Evolutionary conservation across 306 rosid species (phyloP), one percentile per base, ranked within the genome.

Genomic region (Gastrolobium bilobum): DNA sequence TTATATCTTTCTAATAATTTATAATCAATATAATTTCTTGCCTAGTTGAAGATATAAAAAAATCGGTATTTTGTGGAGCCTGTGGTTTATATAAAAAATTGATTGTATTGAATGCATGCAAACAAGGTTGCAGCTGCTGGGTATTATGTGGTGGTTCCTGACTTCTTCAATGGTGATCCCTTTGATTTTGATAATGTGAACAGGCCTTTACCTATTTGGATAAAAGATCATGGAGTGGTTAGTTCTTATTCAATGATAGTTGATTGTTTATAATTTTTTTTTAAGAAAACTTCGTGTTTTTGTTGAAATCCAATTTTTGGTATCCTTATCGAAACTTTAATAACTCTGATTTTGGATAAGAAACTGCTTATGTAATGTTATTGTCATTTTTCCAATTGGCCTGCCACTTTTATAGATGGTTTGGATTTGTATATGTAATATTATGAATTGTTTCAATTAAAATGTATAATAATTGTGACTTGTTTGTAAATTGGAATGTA

Each of bases 51-150:
- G n/a, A n/a, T n/a, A n/a, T n/a, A n/a, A n/a, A n/a, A n/a, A n/a
- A n/a, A n/a, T n/a, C n/a, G n/a, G n/a, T n/a, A n/a, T n/a, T n/a
- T n/a, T n/a, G n/a, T n/a, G n/a, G n/a, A n/a, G n/a, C n/a, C n/a
- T n/a, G n/a, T 54, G 50, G 35, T 72, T 6, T 58, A 26, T 42
- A 33, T 56, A 31, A 11, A 61, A 39, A 64, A 51, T 73, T 62
- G 50, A 9, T 59, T 8, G 60, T n/a, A 38, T 52, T 35, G 38
- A 29, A 5, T 6, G 44, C 29, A 7, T 50, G 8, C 29, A 2
- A 92, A 91, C 85, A 90, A 87, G 82, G 70, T 86, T 82, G 92
- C 91, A 73, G 84, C 85, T 52, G 81, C 88, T 26, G 91, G 95
- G 14, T 93, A 83, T 85, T 80, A 70, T 75, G 92, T 84, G 26